Percentiles rank a stretch among this genome's conserved stretches.
Conservation (phyloP, 2,329 filamentous ascomycete species). For the Onygenales sp. region DNA sequence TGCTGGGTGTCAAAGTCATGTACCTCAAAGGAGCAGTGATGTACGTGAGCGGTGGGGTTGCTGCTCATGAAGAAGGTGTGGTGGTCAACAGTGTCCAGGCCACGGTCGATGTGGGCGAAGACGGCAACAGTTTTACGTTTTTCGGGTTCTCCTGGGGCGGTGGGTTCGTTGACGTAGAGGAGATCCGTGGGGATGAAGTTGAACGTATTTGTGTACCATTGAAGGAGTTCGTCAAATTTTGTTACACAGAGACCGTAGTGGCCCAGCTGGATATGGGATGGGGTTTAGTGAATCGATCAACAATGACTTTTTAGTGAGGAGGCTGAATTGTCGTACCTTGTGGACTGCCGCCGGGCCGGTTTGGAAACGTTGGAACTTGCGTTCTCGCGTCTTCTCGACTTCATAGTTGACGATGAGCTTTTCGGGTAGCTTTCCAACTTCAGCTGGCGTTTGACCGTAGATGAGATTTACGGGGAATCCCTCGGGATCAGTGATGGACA, state of each 20-base stretch:
- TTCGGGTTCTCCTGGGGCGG: slow-evolving; percentile 1
- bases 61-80: slow-evolving; percentile 43
- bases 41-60: slow-evolving; percentile 31
- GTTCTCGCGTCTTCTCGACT: slow-evolving; percentile 19
- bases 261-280: slow-evolving; percentile 14
- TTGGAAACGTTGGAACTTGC: slow-evolving; percentile 19
- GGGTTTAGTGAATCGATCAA: neutral
- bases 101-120: slow-evolving; percentile 44
- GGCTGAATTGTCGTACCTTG: slow-evolving; percentile 15
- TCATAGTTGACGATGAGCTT: slow-evolving; percentile 18
- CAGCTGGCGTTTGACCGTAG: slow-evolving; percentile 24
- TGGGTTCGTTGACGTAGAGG: slow-evolving; percentile 13
- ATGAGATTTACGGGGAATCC: slow-evolving; percentile 33
- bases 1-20: slow-evolving; percentile 45
- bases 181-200: slow-evolving; percentile 23
- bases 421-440: slow-evolving; percentile 11
- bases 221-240: slow-evolving; percentile 16
- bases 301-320: neutral
- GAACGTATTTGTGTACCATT: slow-evolving; percentile 22
- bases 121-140: slow-evolving; percentile 24
- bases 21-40: slow-evolving; percentile 43
- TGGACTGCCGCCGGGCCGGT: slow-evolving; percentile 23
- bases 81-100: slow-evolving; percentile 39
- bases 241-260: slow-evolving; percentile 21
- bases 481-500: slow-evolving; percentile 30